Evolutionary conservation across 768 basidiomycete genomes (phyloP).

Genomic region (Roridomyces roridus): DNA sequence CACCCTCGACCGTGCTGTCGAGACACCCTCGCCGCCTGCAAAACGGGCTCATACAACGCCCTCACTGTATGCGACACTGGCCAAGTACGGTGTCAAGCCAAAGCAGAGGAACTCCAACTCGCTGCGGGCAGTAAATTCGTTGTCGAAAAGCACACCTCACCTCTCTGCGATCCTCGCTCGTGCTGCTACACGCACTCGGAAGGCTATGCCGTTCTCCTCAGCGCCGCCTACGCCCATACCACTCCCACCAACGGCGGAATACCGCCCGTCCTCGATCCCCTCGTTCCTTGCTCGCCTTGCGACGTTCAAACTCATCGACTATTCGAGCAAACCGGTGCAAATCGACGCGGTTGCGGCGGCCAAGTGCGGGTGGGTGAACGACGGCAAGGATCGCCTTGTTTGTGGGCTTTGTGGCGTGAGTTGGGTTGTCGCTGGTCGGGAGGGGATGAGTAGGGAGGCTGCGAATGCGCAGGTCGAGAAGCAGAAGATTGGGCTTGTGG

Average conservation of each 20-base stretch:
- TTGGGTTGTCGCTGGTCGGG: conserved; percentile 75
- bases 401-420: conserved; percentile 75
- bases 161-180: conserved; percentile 76
- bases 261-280: conserved; percentile 77
- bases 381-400: conserved; percentile 79
- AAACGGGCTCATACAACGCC: conserved; percentile 55
- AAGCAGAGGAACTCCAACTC: conserved; percentile 49
- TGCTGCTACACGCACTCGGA: conserved; percentile 61
- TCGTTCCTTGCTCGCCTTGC: conserved; percentile 77
- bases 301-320: conserved; percentile 82
- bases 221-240: conserved; percentile 36
- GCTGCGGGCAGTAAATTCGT: conserved; percentile 19
- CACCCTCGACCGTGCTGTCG: conserved; percentile 69
- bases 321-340: conserved; percentile 74
- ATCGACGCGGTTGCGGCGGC: conserved; percentile 84
- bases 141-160: conserved; percentile 70
- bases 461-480: conserved; percentile 77
- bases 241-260: conserved; percentile 57
- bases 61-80: conserved; percentile 77
- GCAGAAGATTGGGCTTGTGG: conserved; percentile 68
- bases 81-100: conserved; percentile 75
- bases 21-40: conserved; percentile 51
- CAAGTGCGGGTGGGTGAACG: conserved; percentile 84
- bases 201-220: conserved; percentile 49
- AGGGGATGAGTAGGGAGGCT: conserved; percentile 78